Evolutionary conservation across 2,329 filamentous ascomycete species (phyloP), one percentile per base, ranked within the genome.

Genomic region (Sordariomycetes sp.): DNA sequence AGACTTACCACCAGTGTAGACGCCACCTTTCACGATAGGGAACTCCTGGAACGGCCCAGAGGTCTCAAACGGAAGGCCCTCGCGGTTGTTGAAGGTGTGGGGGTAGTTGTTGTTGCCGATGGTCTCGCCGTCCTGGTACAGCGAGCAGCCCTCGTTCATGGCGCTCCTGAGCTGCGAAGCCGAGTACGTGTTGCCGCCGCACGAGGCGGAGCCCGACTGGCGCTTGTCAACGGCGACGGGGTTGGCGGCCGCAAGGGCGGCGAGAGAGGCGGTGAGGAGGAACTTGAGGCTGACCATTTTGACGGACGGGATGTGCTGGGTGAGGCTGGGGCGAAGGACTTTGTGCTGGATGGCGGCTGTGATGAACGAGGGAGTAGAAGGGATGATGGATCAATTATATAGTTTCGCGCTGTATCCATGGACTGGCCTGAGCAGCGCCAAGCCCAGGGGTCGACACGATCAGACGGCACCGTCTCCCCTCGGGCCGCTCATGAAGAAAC

Each of bases 31-130:
- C 48, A 64, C 58, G 55, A 73, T 69, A 56, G 70, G 70, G 59
- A 73, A 73, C 64, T 73, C 70, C 58, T 71, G 67, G 63, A 67
- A 73, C 2, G 70, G 69, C 0, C 67, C 67, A 15, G 39, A n/a
- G 32, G 64, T 60, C 54, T 61, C 65, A n/a, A 61, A 50, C 54
- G 62, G 55, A 36, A 73, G 71, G 35, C 66, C 69, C 64, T 73
- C 70, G 36, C 60, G 63, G 69, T 73, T 70, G 64, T 68, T 68
- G 65, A 68, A 73, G 35, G 60, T 62, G 62, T 73, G 70, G n/a
- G 70, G 70, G 59, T 73, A 73, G 48, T 59, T 52, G 7, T 67
- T 68, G 60, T 60, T 62, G 22, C 68, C 68, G 17, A 64, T 64
- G 1, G 59, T 64, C 22, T 59, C 59, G n/a, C 60, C 61, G 51